These are phyloP conservation scores for Uronychia setigera DNA, from an alignment of 73 alveolate species.

Conservation along the genomic window DNA sequence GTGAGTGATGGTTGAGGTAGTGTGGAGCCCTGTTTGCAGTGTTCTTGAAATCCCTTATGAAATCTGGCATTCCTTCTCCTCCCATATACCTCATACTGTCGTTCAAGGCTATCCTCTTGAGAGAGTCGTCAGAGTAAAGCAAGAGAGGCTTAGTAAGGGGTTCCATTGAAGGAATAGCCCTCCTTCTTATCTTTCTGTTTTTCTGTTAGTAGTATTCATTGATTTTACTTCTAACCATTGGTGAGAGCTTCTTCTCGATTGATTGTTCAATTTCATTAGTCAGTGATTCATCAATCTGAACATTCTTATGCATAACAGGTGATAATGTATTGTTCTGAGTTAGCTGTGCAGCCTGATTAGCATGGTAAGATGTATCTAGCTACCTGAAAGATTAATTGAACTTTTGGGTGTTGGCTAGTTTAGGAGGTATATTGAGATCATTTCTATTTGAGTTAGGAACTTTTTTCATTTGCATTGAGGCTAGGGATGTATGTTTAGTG, in stretches of 20 bases:
- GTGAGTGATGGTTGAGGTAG: slow-evolving; percentile 4
- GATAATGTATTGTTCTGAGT: too few species aligned
- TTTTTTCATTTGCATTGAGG: too few species aligned
- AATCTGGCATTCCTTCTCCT: not conserved
- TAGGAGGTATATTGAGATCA: too few species aligned
- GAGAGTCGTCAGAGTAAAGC: not conserved
- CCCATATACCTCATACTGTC: not conserved
- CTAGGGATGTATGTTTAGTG: too few species aligned
- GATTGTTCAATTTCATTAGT: too few species aligned
- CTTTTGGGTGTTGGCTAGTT: too few species aligned
- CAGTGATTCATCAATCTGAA: too few species aligned
- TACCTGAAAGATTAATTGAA: too few species aligned
- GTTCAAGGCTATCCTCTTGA: not conserved
- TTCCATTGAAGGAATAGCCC: not conserved
- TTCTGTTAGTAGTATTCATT: not conserved
- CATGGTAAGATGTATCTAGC: too few species aligned
- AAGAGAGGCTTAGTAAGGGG: not conserved
- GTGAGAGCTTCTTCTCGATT: not conserved
- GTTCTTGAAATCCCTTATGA: not conserved
- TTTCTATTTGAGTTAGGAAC: too few species aligned
- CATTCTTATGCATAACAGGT: too few species aligned
- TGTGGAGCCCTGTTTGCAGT: not conserved
- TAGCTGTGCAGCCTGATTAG: too few species aligned
- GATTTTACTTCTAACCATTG: not conserved
- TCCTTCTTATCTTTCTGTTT: not conserved